Percentiles rank a stretch among this genome's conserved stretches.
phyloP scores from a whole-genome alignment of 2,329 filamentous ascomycete genomes.

The Neonectria ditissima region DNA sequence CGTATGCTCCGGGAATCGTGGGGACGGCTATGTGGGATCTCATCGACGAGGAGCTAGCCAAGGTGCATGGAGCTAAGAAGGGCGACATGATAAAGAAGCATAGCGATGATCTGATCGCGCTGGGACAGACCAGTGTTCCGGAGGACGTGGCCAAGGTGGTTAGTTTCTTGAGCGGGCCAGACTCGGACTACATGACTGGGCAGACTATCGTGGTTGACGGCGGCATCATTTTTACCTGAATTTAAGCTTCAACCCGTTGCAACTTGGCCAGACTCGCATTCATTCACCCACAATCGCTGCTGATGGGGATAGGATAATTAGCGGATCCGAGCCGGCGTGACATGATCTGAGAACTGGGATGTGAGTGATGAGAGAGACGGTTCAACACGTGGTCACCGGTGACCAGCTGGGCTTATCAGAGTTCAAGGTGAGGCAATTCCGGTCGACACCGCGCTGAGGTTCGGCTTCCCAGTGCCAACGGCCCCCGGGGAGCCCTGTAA shows the following conservation, averaged over 20 bases:
- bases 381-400: neutral
- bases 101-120: conserved; percentile 63
- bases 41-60: conserved; percentile 67
- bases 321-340: neutral
- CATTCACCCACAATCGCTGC: neutral
- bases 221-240: conserved; percentile 62
- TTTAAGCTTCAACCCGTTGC: neutral
- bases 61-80: conserved; percentile 61
- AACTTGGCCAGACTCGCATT: neutral
- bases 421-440: neutral
- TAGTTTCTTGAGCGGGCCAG: conserved; percentile 68
- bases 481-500: neutral
- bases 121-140: conserved; percentile 68
- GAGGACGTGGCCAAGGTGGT: conserved; percentile 74
- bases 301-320: neutral
- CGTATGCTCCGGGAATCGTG: conserved; percentile 76
- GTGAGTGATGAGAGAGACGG: too few relatives aligned
- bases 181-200: conserved; percentile 74
- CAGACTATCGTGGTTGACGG: conserved; percentile 74
- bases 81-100: conserved; percentile 68
- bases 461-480: neutral
- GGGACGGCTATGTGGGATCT: conserved; percentile 76
- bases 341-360: neutral
- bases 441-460: neutral
- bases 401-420: neutral